phyloP scores from a whole-genome alignment of 208 protist species.

The Trypanosoma congolense region DNA sequence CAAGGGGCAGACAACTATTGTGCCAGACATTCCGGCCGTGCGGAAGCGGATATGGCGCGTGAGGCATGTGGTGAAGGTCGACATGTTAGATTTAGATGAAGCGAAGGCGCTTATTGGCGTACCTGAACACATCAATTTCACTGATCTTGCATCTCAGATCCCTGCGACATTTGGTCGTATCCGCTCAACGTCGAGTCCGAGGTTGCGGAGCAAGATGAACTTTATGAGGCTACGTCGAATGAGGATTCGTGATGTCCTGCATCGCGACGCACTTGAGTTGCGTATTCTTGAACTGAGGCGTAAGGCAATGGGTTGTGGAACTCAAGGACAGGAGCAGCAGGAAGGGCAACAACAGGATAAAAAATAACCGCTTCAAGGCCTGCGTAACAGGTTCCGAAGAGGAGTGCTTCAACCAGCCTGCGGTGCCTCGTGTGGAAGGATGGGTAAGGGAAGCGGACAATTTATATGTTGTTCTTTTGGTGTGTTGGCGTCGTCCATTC shows the following conservation, averaged over 20 bases:
- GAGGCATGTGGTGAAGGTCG: conserved; percentile 68
- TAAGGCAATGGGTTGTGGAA: conserved; percentile 9
- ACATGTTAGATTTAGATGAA: conserved; percentile 78
- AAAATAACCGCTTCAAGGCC: neutral
- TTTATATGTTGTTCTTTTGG: no score
- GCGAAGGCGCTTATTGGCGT: conserved; percentile 72
- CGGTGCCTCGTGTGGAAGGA: no score
- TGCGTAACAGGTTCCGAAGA: no score
- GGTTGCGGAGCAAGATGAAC: conserved; percentile 64
- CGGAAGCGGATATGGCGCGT: conserved; percentile 74
- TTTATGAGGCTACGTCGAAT: conserved; percentile 81
- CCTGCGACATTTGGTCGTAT: conserved; percentile 58
- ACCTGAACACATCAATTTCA: conserved; percentile 73
- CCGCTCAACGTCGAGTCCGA: conserved; percentile 28
- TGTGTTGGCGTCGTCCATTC: no score
- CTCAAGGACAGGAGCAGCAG: no score
- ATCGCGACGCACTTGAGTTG: conserved; percentile 74
- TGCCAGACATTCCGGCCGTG: conserved; percentile 71
- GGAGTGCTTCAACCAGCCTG: no score
- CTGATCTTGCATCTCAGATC: conserved; percentile 59
- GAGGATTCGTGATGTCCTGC: conserved; percentile 76
- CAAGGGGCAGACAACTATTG: conserved; percentile 72
- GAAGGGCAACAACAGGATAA: neutral
- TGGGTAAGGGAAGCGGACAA: no score
- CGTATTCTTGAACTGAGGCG: conserved; percentile 60